Percentiles rank a stretch among this genome's conserved stretches.
These are phyloP conservation scores for Metarhizium rileyi DNA, from an alignment of 2,329 filamentous ascomycete genomes.

Conservation along the genomic window DNA sequence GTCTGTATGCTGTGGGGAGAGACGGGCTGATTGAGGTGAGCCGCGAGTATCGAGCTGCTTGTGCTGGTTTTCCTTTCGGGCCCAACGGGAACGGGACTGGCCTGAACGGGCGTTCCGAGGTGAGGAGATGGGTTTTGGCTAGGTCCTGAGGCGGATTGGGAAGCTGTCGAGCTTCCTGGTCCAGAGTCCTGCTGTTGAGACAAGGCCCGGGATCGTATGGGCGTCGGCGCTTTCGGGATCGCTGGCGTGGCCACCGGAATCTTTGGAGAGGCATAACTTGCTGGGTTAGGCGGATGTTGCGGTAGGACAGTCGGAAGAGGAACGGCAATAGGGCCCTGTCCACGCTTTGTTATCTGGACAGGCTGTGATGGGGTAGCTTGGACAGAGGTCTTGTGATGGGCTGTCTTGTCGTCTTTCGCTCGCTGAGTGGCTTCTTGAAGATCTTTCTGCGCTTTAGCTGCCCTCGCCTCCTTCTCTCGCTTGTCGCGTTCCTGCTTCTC, in stretches of 20 bases:
- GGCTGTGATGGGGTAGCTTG: constrained; percentile 21
- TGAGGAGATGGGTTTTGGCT: constrained; percentile 53
- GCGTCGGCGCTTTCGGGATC: constrained; percentile 72
- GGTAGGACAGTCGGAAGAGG: constrained; percentile 42
- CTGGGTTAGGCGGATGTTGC: constrained; percentile 47
- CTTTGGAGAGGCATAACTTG: constrained; percentile 65
- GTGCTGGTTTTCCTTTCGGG: constrained; percentile 53
- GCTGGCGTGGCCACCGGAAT: constrained; percentile 70
- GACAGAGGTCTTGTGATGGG: constrained; percentile 26
- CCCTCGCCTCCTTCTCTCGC: constrained; percentile 47
- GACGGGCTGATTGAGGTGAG: constrained; percentile 30
- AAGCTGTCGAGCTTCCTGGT: constrained; percentile 58
- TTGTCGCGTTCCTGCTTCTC: constrained; percentile 55
- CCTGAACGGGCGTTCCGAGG: constrained; percentile 52
- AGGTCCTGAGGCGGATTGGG: constrained; percentile 46
- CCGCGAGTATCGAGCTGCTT: constrained; percentile 18
- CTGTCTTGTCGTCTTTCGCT: constrained; percentile 55
- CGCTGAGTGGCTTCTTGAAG: constrained; percentile 42
- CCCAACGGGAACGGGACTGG: constrained; percentile 54
- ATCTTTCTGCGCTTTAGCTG: constrained; percentile 51
- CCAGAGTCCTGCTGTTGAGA: constrained; percentile 75
- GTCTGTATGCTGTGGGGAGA: constrained; percentile 43
- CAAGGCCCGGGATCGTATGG: constrained; percentile 63
- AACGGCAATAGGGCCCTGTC: constrained; percentile 25
- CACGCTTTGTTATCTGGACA: constrained; percentile 11